phyloP scores from a whole-genome alignment of 257 asterid species.

The Jaltomata sinuosa region DNA sequence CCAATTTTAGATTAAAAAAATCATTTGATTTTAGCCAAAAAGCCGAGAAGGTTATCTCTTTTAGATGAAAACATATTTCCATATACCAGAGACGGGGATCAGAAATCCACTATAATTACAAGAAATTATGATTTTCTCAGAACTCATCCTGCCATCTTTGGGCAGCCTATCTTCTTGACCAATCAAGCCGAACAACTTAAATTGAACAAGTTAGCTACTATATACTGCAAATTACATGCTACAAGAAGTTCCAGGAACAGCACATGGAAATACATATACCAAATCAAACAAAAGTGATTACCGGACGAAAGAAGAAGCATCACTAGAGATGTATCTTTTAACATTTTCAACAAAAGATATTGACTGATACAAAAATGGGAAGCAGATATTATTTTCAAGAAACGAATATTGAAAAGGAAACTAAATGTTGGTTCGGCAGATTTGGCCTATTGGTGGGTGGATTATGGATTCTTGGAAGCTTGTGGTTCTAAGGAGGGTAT shows the following conservation, averaged over 20 bases:
- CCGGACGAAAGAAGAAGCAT: no score
- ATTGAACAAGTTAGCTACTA: neutral
- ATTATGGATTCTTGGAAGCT: no score
- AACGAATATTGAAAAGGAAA: no score
- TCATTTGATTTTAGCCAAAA: neutral
- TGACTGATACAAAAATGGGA: no score
- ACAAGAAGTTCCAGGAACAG: neutral
- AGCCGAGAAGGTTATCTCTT: neutral
- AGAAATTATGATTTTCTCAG: neutral
- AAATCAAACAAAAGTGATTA: no score
- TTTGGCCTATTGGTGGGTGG: no score
- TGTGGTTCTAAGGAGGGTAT: no score
- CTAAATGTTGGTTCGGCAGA: no score
- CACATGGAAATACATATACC: no score
- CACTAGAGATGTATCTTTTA: no score
- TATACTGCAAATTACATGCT: neutral
- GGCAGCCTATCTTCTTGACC: neutral
- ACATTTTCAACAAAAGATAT: no score
- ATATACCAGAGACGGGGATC: neutral
- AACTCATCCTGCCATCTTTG: neutral
- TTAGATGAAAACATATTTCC: neutral
- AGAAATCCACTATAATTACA: neutral
- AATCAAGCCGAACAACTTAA: neutral
- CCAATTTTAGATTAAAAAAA: neutral
- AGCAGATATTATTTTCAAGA: no score